A percentile compares a stretch with the other conserved stretches of the same genome.
Conservation (phyloP, 805 yeast genomes). For the Candida piceae region DNA sequence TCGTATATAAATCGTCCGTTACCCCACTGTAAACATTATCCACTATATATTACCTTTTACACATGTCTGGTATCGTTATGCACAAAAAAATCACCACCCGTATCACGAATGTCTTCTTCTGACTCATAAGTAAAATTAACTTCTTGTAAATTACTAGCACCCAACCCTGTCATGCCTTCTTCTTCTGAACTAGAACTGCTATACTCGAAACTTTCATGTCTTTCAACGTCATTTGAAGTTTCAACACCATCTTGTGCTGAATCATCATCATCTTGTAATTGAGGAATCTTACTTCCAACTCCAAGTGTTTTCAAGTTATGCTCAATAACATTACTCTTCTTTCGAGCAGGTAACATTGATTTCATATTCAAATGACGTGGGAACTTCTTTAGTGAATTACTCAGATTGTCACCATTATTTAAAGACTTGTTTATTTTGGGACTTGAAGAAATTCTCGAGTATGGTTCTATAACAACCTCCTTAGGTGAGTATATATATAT, state of each 20-base stretch:
- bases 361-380: too few relatives aligned
- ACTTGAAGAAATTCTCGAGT: neutral
- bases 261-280: neutral
- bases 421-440: too few relatives aligned
- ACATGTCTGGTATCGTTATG: too few relatives aligned
- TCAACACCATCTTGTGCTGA: neutral
- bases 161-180: slow-evolving; percentile 1
- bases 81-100: too few relatives aligned
- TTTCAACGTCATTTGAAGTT: neutral
- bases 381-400: too few relatives aligned
- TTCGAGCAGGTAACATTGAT: neutral
- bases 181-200: neutral
- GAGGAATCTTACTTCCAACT: too few relatives aligned
- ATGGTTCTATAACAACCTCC: slow-evolving; percentile 35
- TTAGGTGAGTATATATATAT: slow-evolving; percentile 39
- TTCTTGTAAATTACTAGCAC: slow-evolving; percentile 3
- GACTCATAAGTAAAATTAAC: slow-evolving; percentile 6
- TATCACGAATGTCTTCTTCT: slow-evolving; percentile 2
- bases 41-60: too few relatives aligned
- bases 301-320: slow-evolving; percentile 7
- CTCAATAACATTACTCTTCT: slow-evolving; percentile 7
- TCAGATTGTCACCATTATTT: too few relatives aligned
- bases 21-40: too few relatives aligned
- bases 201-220: neutral
- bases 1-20: too few relatives aligned